Conservation (phyloP, 2,329 filamentous ascomycete species). For the Penicillium sp. region DNA sequence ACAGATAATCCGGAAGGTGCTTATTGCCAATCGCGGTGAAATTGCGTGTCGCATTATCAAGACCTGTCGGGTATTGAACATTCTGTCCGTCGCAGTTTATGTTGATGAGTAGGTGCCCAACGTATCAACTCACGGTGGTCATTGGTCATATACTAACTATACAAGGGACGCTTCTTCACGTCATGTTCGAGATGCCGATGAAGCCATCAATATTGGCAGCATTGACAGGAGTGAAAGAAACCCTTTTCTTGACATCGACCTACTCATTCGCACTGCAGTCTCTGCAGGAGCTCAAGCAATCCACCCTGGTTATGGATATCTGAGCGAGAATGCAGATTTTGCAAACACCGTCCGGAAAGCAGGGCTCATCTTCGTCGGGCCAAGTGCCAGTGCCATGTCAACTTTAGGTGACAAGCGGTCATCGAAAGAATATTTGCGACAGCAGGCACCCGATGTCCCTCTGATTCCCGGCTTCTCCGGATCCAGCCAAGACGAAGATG, state of each 20-base stretch:
- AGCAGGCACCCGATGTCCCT: slow-evolving; percentile 22
- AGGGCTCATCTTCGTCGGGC: slow-evolving; percentile 30
- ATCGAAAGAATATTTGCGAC: slow-evolving; percentile 18
- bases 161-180: slow-evolving; percentile 23
- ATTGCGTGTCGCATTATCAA: slow-evolving; percentile 24
- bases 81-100: slow-evolving; percentile 18
- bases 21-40: slow-evolving; percentile 25
- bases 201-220: slow-evolving; percentile 24
- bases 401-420: slow-evolving; percentile 28
- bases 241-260: slow-evolving; percentile 7
- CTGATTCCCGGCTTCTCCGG: slow-evolving; percentile 21
- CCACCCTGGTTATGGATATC: slow-evolving; percentile 31
- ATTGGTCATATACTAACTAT: not conserved
- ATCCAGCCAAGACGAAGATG: slow-evolving; percentile 9
- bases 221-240: slow-evolving; percentile 14
- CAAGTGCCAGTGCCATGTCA: slow-evolving; percentile 24
- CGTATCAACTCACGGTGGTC: not conserved
- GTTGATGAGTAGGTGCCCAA: slow-evolving; percentile 11
- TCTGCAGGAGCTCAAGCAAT: slow-evolving; percentile 21
- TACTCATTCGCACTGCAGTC: slow-evolving; percentile 15
- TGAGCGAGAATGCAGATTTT: slow-evolving; percentile 30
- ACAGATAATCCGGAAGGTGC: slow-evolving; percentile 17
- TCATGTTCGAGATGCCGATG: slow-evolving; percentile 28
- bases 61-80: slow-evolving; percentile 20
- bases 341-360: slow-evolving; percentile 21